These are phyloP conservation scores for Coniochaeta sp. DNA, from an alignment of 2,329 filamentous ascomycete genomes.

Conservation along the genomic window DNA sequence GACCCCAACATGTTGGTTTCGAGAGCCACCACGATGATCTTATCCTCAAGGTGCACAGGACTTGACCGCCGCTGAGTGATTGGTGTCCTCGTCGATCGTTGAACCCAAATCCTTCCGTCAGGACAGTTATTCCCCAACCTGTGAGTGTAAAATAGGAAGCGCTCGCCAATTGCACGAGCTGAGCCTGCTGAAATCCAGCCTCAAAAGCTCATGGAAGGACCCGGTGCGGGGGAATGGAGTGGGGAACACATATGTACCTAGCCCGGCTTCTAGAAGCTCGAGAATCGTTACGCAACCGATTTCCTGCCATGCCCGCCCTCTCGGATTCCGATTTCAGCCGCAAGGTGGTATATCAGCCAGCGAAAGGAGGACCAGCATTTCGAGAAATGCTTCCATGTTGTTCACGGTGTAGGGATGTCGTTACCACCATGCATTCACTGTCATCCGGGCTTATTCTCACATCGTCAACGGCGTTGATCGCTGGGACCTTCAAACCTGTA, in stretches of 20 bases:
- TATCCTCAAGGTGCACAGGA: too few species aligned
- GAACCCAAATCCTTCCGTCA: too few species aligned
- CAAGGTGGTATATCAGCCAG: background rate
- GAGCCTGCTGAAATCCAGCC: background rate
- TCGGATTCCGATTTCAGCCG: background rate
- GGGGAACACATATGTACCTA: background rate
- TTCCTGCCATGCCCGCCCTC: background rate
- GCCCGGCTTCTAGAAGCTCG: background rate
- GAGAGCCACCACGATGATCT: background rate
- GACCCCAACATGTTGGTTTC: background rate
- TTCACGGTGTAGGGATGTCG: too few species aligned
- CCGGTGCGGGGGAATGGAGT: background rate
- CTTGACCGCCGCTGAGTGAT: background rate
- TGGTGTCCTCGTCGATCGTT: background rate
- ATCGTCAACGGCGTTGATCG: too few species aligned
- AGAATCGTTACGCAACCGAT: background rate
- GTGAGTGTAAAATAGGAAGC: background rate
- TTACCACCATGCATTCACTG: too few species aligned
- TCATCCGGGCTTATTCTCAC: too few species aligned
- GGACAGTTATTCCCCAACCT: background rate
- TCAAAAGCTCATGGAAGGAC: background rate
- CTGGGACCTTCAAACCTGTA: too few species aligned
- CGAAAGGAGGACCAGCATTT: too few species aligned
- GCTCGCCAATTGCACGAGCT: background rate
- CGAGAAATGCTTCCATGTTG: too few species aligned